These are phyloP conservation scores for Calonectria honghensis DNA, from an alignment of 2,329 filamentous ascomycete species.

Conservation along the genomic window DNA sequence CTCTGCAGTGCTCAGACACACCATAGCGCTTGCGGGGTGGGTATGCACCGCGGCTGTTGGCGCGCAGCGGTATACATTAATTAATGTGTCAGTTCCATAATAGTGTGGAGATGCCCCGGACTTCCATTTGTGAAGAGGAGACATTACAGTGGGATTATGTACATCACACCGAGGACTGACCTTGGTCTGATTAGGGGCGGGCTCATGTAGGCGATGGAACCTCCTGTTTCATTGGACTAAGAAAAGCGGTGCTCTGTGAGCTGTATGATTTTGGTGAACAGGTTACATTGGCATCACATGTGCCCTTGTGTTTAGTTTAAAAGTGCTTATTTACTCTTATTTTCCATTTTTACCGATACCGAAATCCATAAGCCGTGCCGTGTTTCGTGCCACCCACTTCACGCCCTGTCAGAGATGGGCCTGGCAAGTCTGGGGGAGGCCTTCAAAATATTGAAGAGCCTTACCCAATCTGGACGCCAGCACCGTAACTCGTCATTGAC, in stretches of 20 bases:
- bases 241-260: neutral
- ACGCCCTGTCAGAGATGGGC: neutral
- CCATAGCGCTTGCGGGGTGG: conserved; percentile 4
- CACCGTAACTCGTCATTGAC: conserved; percentile 36
- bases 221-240: neutral
- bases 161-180: conserved; percentile 3
- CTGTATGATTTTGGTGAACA: neutral
- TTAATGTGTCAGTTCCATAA: conserved; percentile 12
- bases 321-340: neutral
- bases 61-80: conserved; percentile 17
- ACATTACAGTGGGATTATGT: neutral
- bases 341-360: neutral
- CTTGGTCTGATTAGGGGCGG: neutral
- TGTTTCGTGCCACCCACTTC: neutral
- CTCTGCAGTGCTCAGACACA: neutral
- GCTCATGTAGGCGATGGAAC: neutral
- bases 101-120: conserved; percentile 10
- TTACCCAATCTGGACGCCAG: conserved; percentile 29
- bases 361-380: neutral
- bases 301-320: neutral
- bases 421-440: neutral
- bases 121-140: neutral
- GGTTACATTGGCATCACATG: neutral
- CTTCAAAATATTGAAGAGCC: neutral
- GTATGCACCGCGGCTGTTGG: conserved; percentile 17